Evolutionary conservation across 208 protist genomes (phyloP).

Genomic region (Trypanosoma grayi): DNA sequence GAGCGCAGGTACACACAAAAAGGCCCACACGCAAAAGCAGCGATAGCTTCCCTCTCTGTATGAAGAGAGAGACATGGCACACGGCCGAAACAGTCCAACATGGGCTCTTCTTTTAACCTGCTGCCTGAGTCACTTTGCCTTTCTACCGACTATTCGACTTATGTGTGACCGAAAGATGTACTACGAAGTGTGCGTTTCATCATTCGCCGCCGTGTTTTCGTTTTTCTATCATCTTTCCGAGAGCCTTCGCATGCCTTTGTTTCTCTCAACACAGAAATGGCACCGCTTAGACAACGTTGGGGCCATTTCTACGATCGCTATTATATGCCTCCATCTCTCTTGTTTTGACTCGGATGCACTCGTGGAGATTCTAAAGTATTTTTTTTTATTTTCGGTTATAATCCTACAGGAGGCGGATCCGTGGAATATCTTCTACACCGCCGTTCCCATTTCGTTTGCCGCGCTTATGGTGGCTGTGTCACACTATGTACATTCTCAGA

Average conservation of each 20-base stretch:
- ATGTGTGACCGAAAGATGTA: slow-evolving; percentile 28
- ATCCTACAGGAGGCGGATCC: slow-evolving; percentile 30
- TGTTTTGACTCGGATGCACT: slow-evolving; percentile 19
- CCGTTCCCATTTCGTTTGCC: slow-evolving; percentile 18
- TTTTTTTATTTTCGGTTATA: slow-evolving; percentile 21
- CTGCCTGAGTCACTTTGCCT: slow-evolving; percentile 45
- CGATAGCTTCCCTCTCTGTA: no score
- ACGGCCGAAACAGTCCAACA: not conserved
- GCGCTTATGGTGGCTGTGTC: slow-evolving; percentile 13
- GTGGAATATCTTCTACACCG: slow-evolving; percentile 30
- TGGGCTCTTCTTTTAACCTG: slow-evolving; percentile 45
- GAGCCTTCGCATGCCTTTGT: slow-evolving; percentile 17
- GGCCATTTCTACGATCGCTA: slow-evolving; percentile 24
- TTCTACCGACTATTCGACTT: slow-evolving; percentile 31
- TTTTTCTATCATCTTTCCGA: slow-evolving; percentile 33
- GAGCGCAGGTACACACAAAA: no score
- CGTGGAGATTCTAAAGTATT: slow-evolving; percentile 23
- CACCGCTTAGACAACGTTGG: slow-evolving; percentile 35
- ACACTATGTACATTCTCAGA: slow-evolving; percentile 10
- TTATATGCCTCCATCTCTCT: slow-evolving; percentile 19
- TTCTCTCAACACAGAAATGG: slow-evolving; percentile 30
- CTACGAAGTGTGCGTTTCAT: slow-evolving; percentile 28
- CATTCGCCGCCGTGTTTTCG: slow-evolving; percentile 25
- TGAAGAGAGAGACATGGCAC: no score
- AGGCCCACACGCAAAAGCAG: no score